These are phyloP conservation scores for Macrophomina tecta DNA, from an alignment of 2,329 filamentous ascomycete genomes.

Conservation along the genomic window DNA sequence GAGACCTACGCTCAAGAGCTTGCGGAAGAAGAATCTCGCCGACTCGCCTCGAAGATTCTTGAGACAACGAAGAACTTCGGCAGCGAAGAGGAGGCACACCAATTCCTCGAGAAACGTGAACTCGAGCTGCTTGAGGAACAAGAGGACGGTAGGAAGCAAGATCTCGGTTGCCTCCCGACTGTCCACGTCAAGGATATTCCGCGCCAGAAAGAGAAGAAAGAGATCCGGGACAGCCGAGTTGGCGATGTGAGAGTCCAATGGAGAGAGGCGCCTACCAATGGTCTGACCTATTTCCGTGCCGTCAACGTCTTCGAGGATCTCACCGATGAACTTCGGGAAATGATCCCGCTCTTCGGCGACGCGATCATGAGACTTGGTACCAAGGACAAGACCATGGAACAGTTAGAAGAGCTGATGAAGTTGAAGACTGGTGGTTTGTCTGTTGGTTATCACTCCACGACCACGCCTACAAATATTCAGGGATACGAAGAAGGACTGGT, in stretches of 20 bases:
- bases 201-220: slow-evolving; percentile 75
- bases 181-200: slow-evolving; percentile 90
- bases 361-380: slow-evolving; percentile 93
- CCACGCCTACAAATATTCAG: slow-evolving; percentile 74
- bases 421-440: slow-evolving; percentile 92
- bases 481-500: slow-evolving; percentile 80
- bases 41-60: slow-evolving; percentile 76
- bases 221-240: slow-evolving; percentile 63
- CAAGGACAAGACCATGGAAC: slow-evolving; percentile 85
- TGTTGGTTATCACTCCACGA: slow-evolving; percentile 81
- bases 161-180: slow-evolving; percentile 85
- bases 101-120: slow-evolving; percentile 78
- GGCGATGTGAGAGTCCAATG: slow-evolving; percentile 78
- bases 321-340: slow-evolving; percentile 80
- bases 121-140: slow-evolving; percentile 81
- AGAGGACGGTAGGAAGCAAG: slow-evolving; percentile 80
- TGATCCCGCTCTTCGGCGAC: slow-evolving; percentile 90
- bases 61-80: slow-evolving; percentile 72
- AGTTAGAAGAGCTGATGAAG: slow-evolving; percentile 94
- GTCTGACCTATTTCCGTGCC: slow-evolving; percentile 92
- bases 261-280: slow-evolving; percentile 92
- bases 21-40: slow-evolving; percentile 74
- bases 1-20: slow-evolving; percentile 75
- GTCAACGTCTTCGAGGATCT: slow-evolving; percentile 80
- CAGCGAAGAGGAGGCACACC: slow-evolving; percentile 72